Percentiles rank a stretch among this genome's conserved stretches.
These are phyloP conservation scores for Nitzschia putrida DNA, from an alignment of 108 stramenopile species.

Conservation along the genomic window DNA sequence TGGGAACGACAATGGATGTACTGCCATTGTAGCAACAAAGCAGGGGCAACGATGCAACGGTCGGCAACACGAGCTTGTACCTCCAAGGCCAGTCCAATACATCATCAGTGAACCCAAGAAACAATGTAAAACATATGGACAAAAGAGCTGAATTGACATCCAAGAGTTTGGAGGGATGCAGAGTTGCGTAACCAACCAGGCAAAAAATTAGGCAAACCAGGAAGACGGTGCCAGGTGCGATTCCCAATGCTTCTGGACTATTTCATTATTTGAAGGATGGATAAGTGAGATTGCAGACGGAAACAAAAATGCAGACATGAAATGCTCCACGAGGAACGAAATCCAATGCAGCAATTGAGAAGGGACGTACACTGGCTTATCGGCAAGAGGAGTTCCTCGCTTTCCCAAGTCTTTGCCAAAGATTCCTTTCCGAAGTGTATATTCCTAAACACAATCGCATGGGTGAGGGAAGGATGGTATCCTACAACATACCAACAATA, in stretches of 20 bases:
- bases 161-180: constrained; percentile 66
- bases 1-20: constrained; percentile 91
- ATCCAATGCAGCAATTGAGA: not conserved
- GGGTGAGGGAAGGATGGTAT: not conserved
- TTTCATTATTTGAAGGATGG: not conserved
- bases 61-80: constrained; percentile 93
- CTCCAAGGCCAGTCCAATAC: constrained; percentile 98
- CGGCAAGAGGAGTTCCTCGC: constrained; percentile 66
- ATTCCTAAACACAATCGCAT: constrained; percentile 25
- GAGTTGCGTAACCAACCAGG: constrained; percentile 83
- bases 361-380: constrained; percentile 50
- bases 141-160: constrained; percentile 89
- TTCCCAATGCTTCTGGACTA: constrained; percentile 94
- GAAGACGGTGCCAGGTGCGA: constrained; percentile 91
- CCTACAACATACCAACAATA: not conserved
- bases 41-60: constrained; percentile 93
- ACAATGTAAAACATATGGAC: constrained; percentile 95
- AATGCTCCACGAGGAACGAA: not conserved
- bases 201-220: constrained; percentile 87
- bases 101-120: constrained; percentile 96
- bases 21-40: constrained; percentile 92
- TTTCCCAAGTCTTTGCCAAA: constrained; percentile 88
- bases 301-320: too few relatives aligned
- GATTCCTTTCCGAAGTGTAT: constrained; percentile 78
- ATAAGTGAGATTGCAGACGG: not conserved